Evolutionary conservation across 2,329 filamentous ascomycete genomes (phyloP).

Genomic region (Teratosphaeria gauchensis): DNA sequence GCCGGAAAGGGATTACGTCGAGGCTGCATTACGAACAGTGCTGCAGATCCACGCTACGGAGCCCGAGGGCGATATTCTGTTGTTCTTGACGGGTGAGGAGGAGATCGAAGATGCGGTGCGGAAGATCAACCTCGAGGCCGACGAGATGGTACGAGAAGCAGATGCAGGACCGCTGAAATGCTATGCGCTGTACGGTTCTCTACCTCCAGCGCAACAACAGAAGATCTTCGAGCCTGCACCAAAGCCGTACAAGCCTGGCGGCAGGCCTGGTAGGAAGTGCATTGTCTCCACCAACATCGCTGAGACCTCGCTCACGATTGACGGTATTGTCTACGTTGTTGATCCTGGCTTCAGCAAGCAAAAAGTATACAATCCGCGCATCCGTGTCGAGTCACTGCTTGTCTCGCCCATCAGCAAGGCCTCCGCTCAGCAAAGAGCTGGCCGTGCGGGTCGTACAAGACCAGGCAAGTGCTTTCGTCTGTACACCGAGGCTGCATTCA

Average conservation of each 20-base stretch:
- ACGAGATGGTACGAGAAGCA: conserved; percentile 84
- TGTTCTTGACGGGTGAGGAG: conserved; percentile 96
- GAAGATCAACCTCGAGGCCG: conserved; percentile 81
- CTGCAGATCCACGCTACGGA: conserved; percentile 94
- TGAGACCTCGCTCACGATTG: conserved; percentile 93
- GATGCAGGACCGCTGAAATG: conserved; percentile 82
- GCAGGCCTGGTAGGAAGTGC: conserved; percentile 81
- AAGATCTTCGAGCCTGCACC: conserved; percentile 90
- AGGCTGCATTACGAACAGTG: conserved; percentile 88
- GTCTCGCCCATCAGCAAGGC: conserved; percentile 97
- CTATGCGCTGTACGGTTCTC: conserved; percentile 87
- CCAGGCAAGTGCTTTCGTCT: conserved; percentile 97
- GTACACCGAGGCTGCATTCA: conserved; percentile 92
- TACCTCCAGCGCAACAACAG: conserved; percentile 89
- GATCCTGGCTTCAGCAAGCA: conserved; percentile 99
- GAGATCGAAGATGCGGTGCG: conserved; percentile 95
- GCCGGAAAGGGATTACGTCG: conserved; percentile 91
- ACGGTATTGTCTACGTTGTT: conserved; percentile 98
- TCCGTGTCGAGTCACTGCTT: conserved; percentile 91
- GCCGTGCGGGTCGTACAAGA: conserved; percentile 97
- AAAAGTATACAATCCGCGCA: conserved; percentile 96
- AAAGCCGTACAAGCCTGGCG: conserved; percentile 59
- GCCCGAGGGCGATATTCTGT: conserved; percentile 79
- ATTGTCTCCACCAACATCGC: conserved; percentile 97
- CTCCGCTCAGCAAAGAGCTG: conserved; percentile 90